These are phyloP conservation scores for Ampelomyces quisqualis DNA, from an alignment of 2,329 filamentous ascomycete genomes.

Conservation along the genomic window DNA sequence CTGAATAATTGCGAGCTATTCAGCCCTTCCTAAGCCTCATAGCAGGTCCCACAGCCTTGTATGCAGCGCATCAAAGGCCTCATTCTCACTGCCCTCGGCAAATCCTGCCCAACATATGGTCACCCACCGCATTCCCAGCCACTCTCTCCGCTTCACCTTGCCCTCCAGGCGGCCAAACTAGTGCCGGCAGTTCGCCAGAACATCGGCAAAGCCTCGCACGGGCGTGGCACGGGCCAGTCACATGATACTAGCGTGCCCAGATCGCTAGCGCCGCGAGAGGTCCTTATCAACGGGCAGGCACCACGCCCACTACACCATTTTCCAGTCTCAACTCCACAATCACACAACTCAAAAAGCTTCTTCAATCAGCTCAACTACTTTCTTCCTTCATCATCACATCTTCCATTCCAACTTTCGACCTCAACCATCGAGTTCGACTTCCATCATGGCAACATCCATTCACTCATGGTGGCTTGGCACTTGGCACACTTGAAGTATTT, in stretches of 20 bases:
- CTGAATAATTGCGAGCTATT: background rate
- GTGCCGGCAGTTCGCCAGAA: too few species aligned
- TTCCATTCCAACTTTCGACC: too few species aligned
- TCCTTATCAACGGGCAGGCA: background rate
- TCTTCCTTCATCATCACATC: background rate
- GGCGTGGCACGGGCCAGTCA: background rate
- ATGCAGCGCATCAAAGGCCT: background rate
- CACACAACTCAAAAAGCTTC: background rate
- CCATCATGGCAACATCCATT: constrained; percentile 8
- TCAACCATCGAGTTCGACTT: constrained; percentile 5
- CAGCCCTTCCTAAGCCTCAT: background rate
- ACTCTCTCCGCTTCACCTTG: constrained; percentile 6
- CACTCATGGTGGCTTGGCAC: constrained; percentile 10
- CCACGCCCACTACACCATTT: background rate
- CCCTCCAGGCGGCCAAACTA: too few species aligned
- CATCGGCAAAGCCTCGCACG: background rate
- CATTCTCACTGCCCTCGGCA: constrained; percentile 7
- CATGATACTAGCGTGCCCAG: background rate
- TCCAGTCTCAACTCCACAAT: background rate
- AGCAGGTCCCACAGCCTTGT: background rate
- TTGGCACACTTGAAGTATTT: too few species aligned
- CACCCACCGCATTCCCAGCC: background rate
- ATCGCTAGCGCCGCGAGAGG: background rate
- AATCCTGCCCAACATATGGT: constrained; percentile 3
- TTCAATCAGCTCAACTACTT: background rate